Conservation (phyloP, 1,139 yeast genomes). For the Diutina scorzettiae region DNA sequence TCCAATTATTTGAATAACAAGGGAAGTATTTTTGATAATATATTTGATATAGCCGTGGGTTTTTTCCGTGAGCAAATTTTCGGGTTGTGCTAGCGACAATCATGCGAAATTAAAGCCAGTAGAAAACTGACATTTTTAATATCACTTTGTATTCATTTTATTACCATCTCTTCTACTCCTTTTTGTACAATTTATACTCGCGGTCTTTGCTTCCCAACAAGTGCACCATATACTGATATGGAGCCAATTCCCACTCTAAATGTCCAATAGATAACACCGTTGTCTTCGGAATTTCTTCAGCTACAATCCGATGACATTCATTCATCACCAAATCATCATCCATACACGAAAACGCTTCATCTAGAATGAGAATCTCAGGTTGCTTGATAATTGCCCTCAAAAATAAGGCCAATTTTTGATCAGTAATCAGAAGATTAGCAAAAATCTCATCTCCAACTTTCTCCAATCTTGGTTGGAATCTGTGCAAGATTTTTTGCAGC, state of each 20-base stretch:
- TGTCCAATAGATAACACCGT: constrained; percentile 76
- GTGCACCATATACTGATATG: constrained; percentile 1
- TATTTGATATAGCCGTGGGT: no score
- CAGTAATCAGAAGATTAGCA: constrained; percentile 46
- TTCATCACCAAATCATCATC: constrained; percentile 47
- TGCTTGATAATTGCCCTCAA: constrained; percentile 63
- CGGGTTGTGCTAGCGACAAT: no score
- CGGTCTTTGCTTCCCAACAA: not conserved
- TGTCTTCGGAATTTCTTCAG: constrained; percentile 39
- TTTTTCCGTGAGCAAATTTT: no score
- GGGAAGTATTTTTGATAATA: no score
- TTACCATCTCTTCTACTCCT: not conserved
- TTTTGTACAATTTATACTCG: not conserved
- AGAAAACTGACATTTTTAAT: no score
- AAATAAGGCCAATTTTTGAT: constrained; percentile 71
- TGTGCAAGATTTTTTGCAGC: constrained; percentile 11
- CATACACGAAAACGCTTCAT: constrained; percentile 92
- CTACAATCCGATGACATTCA: constrained; percentile 54
- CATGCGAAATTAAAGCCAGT: no score
- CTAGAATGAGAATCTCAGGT: constrained; percentile 71
- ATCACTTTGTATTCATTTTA: no score
- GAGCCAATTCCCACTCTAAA: constrained; percentile 6
- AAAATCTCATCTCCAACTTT: constrained; percentile 28
- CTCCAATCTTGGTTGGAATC: constrained; percentile 19
- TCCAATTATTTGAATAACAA: no score